A percentile compares a stretch with the other conserved stretches of the same genome.
Evolutionary conservation across 1,284 basidiomycete species (phyloP).

Genomic region (Pseudozyma tsukubaensis): DNA sequence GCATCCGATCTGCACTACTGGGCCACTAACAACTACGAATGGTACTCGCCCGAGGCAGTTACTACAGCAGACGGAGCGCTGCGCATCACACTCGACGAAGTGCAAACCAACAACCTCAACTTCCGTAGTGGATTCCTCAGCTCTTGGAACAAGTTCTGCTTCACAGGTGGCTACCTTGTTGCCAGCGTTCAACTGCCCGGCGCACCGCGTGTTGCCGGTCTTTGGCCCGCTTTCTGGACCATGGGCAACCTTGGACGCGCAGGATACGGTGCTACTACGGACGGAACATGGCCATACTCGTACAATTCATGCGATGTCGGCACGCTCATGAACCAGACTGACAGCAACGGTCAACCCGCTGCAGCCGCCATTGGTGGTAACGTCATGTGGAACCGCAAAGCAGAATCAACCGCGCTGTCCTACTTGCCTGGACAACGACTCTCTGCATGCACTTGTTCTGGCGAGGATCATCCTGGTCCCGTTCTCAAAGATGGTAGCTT

Average conservation of each 20-base stretch:
- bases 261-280: slow-evolving; percentile 69
- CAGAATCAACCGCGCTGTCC: slow-evolving; percentile 66
- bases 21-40: slow-evolving; percentile 69
- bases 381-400: slow-evolving; percentile 63
- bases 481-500: slow-evolving; percentile 76
- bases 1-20: slow-evolving; percentile 79
- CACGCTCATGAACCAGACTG: slow-evolving; percentile 63
- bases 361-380: slow-evolving; percentile 46
- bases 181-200: slow-evolving; percentile 81
- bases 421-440: slow-evolving; percentile 83
- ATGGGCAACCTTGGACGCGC: slow-evolving; percentile 79
- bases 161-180: slow-evolving; percentile 90
- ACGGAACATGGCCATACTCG: slow-evolving; percentile 80
- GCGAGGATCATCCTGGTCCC: slow-evolving; percentile 85
- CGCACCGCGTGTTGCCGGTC: slow-evolving; percentile 71
- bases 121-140: slow-evolving; percentile 74
- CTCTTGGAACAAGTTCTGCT: slow-evolving; percentile 90
- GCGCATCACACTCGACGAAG: slow-evolving; percentile 75
- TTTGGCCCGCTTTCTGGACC: slow-evolving; percentile 75
- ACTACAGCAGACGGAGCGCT: slow-evolving; percentile 83
- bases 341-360: slow-evolving; percentile 41
- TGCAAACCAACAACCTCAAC: slow-evolving; percentile 76
- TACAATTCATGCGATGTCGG: slow-evolving; percentile 60
- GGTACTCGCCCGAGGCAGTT: slow-evolving; percentile 82
- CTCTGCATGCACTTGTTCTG: slow-evolving; percentile 76